These are phyloP conservation scores for Eurotiales sp. DNA, from an alignment of 2,329 filamentous ascomycete species.

Conservation along the genomic window DNA sequence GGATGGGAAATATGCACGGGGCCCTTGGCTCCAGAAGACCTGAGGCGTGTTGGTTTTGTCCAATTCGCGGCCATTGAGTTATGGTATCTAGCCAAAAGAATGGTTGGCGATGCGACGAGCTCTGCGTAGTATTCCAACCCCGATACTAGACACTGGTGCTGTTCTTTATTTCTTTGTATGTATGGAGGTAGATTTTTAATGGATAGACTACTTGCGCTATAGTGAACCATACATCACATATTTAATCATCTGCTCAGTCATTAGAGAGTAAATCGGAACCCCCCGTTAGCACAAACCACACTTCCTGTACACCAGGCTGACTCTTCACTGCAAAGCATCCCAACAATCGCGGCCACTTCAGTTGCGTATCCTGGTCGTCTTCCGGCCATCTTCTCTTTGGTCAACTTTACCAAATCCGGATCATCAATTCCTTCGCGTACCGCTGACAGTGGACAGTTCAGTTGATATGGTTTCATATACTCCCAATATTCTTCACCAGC, in stretches of 20 bases:
- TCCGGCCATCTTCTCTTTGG: constrained; percentile 54
- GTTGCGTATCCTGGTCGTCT: constrained; percentile 61
- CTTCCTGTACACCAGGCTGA: constrained; percentile 72
- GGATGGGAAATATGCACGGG: not conserved
- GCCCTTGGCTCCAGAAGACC: not conserved
- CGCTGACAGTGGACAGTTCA: constrained; percentile 61
- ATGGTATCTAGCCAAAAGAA: not conserved
- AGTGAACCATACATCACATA: too few relatives aligned
- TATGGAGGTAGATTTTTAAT: too few relatives aligned
- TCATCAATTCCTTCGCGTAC: constrained; percentile 47
- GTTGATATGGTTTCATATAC: constrained; percentile 56
- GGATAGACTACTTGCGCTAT: too few relatives aligned
- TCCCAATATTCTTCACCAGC: constrained; percentile 57
- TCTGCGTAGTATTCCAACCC: constrained; percentile 15
- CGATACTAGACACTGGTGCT: too few relatives aligned
- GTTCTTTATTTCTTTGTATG: too few relatives aligned
- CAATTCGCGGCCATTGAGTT: not conserved
- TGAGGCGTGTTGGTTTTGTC: not conserved
- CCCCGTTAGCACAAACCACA: constrained; percentile 76
- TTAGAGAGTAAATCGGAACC: constrained; percentile 63
- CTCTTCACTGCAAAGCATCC: constrained; percentile 69
- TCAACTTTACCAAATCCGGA: constrained; percentile 59
- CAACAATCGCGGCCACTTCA: constrained; percentile 73
- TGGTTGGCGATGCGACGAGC: not conserved
- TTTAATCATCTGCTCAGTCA: too few relatives aligned